Percentiles rank a stretch among this genome's conserved stretches.
Evolutionary conservation across 352 stramenopile species (phyloP).

Genomic region (Globisporangium camurandrum): DNA sequence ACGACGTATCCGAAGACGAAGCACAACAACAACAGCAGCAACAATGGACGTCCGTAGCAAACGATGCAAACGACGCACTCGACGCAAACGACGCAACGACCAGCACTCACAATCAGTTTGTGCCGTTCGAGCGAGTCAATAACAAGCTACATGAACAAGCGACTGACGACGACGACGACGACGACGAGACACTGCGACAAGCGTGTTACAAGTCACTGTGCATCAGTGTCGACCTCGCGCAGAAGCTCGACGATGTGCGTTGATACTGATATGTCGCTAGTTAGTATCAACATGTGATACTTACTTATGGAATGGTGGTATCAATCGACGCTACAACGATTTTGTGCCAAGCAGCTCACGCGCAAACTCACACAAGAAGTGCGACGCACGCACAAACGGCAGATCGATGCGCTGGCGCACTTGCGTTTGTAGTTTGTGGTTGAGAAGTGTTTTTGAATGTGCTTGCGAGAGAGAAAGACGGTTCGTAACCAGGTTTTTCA

Average conservation of each 20-base stretch:
- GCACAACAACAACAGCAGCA: slow-evolving; percentile 5
- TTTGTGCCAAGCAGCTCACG: slow-evolving; percentile 15
- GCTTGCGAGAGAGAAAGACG: too few species aligned
- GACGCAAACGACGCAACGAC: background rate
- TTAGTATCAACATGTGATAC: background rate
- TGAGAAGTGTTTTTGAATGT: background rate
- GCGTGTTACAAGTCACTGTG: slow-evolving; percentile 35
- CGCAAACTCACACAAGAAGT: slow-evolving; percentile 18
- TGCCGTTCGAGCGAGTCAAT: background rate
- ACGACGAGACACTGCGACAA: slow-evolving; percentile 17
- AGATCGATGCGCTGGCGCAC: slow-evolving; percentile 27
- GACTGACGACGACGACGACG: slow-evolving; percentile 4
- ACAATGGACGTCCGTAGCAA: too few species aligned
- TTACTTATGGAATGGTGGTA: background rate
- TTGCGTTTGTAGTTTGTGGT: background rate
- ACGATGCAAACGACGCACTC: background rate
- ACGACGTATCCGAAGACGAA: background rate
- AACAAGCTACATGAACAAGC: background rate
- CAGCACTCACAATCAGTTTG: background rate
- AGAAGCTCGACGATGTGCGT: slow-evolving; percentile 27
- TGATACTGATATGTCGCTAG: too few species aligned
- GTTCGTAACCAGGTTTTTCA: too few species aligned
- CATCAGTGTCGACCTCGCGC: slow-evolving; percentile 21
- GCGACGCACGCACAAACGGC: slow-evolving; percentile 23
- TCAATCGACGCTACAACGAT: background rate